A percentile compares a stretch with the other conserved stretches of the same genome.
Evolutionary conservation across 768 basidiomycete species (phyloP).

Genomic region (Serendipita indica): DNA sequence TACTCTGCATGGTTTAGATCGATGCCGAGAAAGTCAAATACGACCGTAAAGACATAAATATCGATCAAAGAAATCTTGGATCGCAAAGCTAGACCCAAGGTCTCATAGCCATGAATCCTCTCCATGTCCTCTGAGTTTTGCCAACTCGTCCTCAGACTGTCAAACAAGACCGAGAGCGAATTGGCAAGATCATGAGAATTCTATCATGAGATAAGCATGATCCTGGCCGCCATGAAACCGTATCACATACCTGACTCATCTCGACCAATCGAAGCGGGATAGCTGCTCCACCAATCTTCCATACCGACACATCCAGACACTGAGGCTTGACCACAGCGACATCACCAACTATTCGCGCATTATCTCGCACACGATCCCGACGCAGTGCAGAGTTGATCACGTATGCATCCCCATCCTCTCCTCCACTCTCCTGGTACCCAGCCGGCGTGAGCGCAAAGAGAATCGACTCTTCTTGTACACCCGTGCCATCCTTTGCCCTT

Average conservation of each 20-base stretch:
- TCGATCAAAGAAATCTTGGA: conserved; percentile 63
- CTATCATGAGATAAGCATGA: conserved; percentile 27
- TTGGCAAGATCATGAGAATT: conserved; percentile 64
- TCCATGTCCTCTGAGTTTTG: conserved; percentile 94
- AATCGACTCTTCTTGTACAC: conserved; percentile 16
- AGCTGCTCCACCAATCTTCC: conserved; percentile 72
- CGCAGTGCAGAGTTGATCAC: conserved; percentile 1
- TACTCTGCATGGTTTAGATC: conserved; percentile 73
- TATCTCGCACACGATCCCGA: background rate
- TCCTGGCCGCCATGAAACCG: background rate
- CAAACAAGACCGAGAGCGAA: conserved; percentile 54
- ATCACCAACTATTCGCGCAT: conserved; percentile 29
- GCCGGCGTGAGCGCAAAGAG: conserved; percentile 15
- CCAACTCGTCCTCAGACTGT: conserved; percentile 75
- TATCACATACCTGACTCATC: conserved; percentile 43
- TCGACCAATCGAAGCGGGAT: conserved; percentile 61
- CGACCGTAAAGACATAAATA: conserved; percentile 60
- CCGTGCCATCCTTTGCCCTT: conserved; percentile 33
- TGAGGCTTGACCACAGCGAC: conserved; percentile 44
- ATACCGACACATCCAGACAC: conserved; percentile 58
- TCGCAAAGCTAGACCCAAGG: conserved; percentile 58
- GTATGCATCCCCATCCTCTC: background rate
- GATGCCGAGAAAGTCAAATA: conserved; percentile 78
- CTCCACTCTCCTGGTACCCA: background rate
- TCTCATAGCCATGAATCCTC: conserved; percentile 74